phyloP scores from a whole-genome alignment of 352 stramenopile species.

The Pythium sp. region DNA sequence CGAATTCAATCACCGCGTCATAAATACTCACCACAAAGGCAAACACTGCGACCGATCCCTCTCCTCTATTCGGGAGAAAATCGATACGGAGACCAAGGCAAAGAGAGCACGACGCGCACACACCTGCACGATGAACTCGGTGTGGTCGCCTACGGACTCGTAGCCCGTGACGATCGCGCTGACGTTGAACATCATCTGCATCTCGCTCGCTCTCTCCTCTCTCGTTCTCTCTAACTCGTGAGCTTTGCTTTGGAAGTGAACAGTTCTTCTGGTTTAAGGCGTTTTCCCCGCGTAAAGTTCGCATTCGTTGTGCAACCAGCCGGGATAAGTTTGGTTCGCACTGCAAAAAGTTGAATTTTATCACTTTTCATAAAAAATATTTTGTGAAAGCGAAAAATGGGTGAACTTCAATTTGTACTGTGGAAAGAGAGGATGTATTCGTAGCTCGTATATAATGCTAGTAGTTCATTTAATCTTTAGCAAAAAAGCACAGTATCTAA shows the following conservation, averaged over 20 bases:
- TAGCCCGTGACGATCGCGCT: slow-evolving; percentile 80
- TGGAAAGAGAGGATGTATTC: neutral
- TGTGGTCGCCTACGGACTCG: slow-evolving; percentile 83
- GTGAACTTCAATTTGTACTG: slow-evolving; percentile 1
- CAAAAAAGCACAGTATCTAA: too few relatives aligned
- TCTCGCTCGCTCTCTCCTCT: slow-evolving; percentile 1
- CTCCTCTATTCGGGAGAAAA: neutral
- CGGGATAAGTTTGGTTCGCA: neutral
- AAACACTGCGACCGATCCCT: neutral
- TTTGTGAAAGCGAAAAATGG: too few relatives aligned
- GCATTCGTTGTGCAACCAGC: neutral
- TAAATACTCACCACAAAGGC: too few relatives aligned
- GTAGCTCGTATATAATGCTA: too few relatives aligned
- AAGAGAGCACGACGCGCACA: neutral
- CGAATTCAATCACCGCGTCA: neutral
- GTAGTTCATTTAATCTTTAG: too few relatives aligned
- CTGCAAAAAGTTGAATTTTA: too few relatives aligned
- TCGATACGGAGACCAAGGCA: neutral
- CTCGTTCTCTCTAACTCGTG: slow-evolving; percentile 1
- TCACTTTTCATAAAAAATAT: too few relatives aligned
- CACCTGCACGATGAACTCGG: slow-evolving; percentile 80
- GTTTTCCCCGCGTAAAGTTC: neutral
- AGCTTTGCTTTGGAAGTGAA: neutral
- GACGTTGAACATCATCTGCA: slow-evolving; percentile 71
- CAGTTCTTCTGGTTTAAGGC: neutral